Evolutionary conservation across 208 protist species (phyloP), one percentile per base, ranked within the genome.

Genomic region (Crithidia acanthocephali): DNA sequence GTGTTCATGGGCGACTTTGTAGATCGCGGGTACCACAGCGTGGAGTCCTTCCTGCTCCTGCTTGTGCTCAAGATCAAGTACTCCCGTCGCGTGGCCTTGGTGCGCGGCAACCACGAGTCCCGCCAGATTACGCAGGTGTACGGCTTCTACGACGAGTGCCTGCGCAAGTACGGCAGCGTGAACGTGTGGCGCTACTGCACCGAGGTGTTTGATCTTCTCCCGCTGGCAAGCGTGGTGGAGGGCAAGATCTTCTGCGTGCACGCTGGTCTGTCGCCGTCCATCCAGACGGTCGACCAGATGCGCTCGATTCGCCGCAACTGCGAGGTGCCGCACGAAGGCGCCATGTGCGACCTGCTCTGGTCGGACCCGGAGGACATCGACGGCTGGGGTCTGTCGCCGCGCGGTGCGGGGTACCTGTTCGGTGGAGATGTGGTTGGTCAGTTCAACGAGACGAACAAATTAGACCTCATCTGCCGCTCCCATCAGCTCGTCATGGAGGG

Each of bases 131-230:
- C 97, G 42, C 93, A 98, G 74, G 95, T 98, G 30, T 99, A 99
- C 86, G 99, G 99, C 37, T 99, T 99, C 79, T 99, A 99, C 83
- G 98, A 99, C 80, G 99, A 99, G 80, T 99, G 98, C 75, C 84
- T 99, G 61, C 87, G 97, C 61, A 99, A 99, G 90, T 99, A 99
- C 79, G 98, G 98, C 33, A 98, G 91, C 51, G 98, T 98, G n/a
- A 99, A 99, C 73, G 99, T 99, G 28, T 99, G 99, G 99, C 87
- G 97, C 28, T 99, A 99, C 78, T 99, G 98, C 83, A 99, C 99
- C 1, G 98, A 99, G 70, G 96, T 99, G 20, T 99, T 99, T 75
- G 99, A 99, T 81, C 99, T 99, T 64, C 88, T 99, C 9, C 95
- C 97, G 11, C 88, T 99, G 5, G 95, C 96, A 25, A 99, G 98